These are phyloP conservation scores for Phytophthora constricta DNA, from an alignment of 352 stramenopile genomes.

Conservation along the genomic window DNA sequence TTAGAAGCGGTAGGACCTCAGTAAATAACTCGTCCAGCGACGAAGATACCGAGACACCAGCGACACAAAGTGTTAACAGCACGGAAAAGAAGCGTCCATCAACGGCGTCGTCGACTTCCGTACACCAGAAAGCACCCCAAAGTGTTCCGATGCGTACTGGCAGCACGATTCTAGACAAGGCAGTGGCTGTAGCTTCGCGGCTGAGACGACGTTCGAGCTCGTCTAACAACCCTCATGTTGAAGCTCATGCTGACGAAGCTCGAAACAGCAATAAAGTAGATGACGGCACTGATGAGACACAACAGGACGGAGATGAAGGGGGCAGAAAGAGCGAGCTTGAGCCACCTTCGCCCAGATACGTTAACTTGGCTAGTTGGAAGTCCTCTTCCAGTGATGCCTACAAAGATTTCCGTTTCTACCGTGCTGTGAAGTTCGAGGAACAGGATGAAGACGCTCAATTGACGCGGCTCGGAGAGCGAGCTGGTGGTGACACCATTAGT, in stretches of 20 bases:
- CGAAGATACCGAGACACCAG: conserved; percentile 23
- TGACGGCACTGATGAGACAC: conserved; percentile 7
- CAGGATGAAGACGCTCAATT: conserved; percentile 26
- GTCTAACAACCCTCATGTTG: conserved; percentile 38
- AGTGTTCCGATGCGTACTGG: conserved; percentile 55
- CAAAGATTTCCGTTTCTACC: conserved; percentile 61
- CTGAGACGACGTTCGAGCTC: conserved; percentile 45
- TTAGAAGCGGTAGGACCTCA: conserved; percentile 15
- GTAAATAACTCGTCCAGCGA: conserved; percentile 26
- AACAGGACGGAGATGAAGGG: conserved; percentile 16
- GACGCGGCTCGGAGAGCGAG: conserved; percentile 62
- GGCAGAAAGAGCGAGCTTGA: conserved; percentile 18
- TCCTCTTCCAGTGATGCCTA: conserved; percentile 33
- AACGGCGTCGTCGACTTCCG: too few relatives aligned
- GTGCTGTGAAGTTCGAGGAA: conserved; percentile 44
- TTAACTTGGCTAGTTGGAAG: conserved; percentile 63
- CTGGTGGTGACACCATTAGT: conserved; percentile 68
- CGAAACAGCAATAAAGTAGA: conserved; percentile 20
- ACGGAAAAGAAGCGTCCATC: conserved; percentile 12
- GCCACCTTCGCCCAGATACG: conserved; percentile 26
- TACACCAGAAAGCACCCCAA: conserved; percentile 13
- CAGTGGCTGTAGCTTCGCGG: conserved; percentile 67
- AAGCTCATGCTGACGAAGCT: conserved; percentile 19
- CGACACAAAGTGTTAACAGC: conserved; percentile 9
- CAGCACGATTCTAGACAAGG: conserved; percentile 77